phyloP scores from a whole-genome alignment of 2,329 filamentous ascomycete species.

The Aspergillus sp. region DNA sequence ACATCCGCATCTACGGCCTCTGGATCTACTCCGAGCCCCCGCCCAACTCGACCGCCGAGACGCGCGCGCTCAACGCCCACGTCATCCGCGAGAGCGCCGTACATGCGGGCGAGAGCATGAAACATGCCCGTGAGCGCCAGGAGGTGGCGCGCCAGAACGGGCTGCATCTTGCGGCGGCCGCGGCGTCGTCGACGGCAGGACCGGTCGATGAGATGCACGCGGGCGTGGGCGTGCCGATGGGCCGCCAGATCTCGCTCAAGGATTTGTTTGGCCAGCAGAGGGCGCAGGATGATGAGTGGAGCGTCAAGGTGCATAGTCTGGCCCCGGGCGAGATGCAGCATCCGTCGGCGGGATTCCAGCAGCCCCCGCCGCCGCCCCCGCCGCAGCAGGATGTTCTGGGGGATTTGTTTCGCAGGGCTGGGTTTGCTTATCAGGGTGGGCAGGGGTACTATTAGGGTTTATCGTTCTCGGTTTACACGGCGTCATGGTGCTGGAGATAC shows the following conservation, averaged over 20 bases:
- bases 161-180: conserved; percentile 22
- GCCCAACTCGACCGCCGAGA: conserved; percentile 46
- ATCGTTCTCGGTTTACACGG: not conserved
- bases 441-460: conserved; percentile 5
- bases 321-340: conserved; percentile 3
- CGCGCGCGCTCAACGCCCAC: conserved; percentile 42
- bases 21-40: conserved; percentile 56
- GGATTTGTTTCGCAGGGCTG: conserved; percentile 36
- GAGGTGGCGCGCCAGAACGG: conserved; percentile 26
- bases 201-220: conserved; percentile 29
- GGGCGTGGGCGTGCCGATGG: conserved; percentile 40
- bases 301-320: conserved; percentile 38
- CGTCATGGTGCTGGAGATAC: conserved; percentile 15
- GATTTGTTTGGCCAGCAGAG: conserved; percentile 49
- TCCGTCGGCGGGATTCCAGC: conserved; percentile 12
- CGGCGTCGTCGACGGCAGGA: conserved; percentile 18
- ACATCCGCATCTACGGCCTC: conserved; percentile 46
- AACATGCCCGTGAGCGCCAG: conserved; percentile 32
- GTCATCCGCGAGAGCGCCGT: conserved; percentile 48
- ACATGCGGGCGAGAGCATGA: conserved; percentile 42
- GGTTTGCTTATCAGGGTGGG: conserved; percentile 22
- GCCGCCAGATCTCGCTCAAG: conserved; percentile 44
- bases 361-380: conserved; percentile 10
- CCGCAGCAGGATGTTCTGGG: conserved; percentile 28
- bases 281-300: conserved; percentile 43